Evolutionary conservation across 192 early-diverging fungal genomes (phyloP).

Genomic region (Coemansia sp.): DNA sequence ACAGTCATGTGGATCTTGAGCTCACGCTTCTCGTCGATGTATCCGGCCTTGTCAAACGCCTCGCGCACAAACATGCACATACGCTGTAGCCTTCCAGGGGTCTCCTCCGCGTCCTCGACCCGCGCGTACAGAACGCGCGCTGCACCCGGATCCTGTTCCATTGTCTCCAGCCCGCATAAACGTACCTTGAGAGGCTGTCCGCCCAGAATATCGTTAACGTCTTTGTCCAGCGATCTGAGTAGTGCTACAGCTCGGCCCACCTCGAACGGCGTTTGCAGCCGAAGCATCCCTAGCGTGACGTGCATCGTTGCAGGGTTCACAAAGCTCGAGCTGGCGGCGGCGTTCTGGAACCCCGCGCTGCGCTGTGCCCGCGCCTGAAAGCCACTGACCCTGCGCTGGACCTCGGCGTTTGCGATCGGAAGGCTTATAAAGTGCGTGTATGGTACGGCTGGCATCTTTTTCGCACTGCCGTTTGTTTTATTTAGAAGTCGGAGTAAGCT

Average conservation of each 20-base stretch:
- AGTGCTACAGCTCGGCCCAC: constrained; percentile 17
- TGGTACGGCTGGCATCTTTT: constrained; percentile 17
- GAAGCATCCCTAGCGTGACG: constrained; percentile 47
- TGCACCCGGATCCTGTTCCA: constrained; percentile 23
- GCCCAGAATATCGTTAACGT: constrained; percentile 17
- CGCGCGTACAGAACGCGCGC: constrained; percentile 28
- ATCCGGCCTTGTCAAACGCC: constrained; percentile 29
- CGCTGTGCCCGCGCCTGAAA: constrained; percentile 13
- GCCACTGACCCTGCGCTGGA: constrained; percentile 28
- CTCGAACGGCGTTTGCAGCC: constrained; percentile 20
- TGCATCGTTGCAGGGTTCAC: constrained; percentile 26
- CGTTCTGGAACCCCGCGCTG: neutral
- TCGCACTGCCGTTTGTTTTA: constrained; percentile 2
- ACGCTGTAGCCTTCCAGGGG: constrained; percentile 9
- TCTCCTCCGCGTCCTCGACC: constrained; percentile 25
- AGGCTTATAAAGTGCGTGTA: constrained; percentile 49
- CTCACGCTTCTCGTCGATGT: constrained; percentile 41
- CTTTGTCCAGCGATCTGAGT: constrained; percentile 23
- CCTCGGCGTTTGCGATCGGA: constrained; percentile 21
- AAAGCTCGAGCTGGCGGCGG: constrained; percentile 7
- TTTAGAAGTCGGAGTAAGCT: too few relatives aligned
- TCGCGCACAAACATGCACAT: constrained; percentile 29
- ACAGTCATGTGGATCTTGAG: constrained; percentile 39
- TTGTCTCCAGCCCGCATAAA: constrained; percentile 19
- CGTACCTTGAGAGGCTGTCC: constrained; percentile 18